phyloP scores from a whole-genome alignment of 495 filamentous ascomycete genomes.

The Aspergillus leporis region DNA sequence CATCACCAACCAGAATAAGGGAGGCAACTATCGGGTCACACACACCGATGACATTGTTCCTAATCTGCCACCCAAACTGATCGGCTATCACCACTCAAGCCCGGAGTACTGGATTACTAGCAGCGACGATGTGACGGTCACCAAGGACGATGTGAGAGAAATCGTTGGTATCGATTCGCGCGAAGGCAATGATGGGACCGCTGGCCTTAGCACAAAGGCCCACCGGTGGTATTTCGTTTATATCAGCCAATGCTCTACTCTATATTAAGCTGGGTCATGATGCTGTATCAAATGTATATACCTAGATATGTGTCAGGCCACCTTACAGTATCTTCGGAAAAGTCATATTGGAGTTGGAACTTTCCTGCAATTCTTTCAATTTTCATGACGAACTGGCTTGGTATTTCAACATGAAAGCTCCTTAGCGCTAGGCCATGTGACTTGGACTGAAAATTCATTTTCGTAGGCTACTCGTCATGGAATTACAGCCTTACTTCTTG shows the following conservation, averaged over 20 bases:
- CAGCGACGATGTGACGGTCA: slow-evolving; percentile 31
- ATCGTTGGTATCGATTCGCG: slow-evolving; percentile 27
- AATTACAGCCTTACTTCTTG: too few species aligned
- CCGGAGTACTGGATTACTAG: slow-evolving; percentile 63
- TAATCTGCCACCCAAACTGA: slow-evolving; percentile 51
- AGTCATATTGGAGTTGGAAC: too few species aligned
- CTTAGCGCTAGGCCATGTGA: too few species aligned
- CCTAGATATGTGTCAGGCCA: too few species aligned
- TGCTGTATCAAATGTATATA: too few species aligned
- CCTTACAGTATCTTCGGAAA: too few species aligned
- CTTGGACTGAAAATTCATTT: too few species aligned
- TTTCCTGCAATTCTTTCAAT: too few species aligned
- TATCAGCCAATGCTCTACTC: background rate
- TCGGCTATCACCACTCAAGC: slow-evolving; percentile 59
- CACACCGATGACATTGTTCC: slow-evolving; percentile 65
- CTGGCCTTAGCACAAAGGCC: slow-evolving; percentile 20
- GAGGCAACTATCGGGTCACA: slow-evolving; percentile 61
- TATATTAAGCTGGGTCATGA: too few species aligned
- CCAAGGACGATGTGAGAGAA: slow-evolving; percentile 30
- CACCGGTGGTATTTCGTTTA: slow-evolving; percentile 47
- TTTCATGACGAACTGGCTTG: too few species aligned
- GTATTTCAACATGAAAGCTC: too few species aligned
- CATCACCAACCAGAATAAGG: slow-evolving; percentile 44
- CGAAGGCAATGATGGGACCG: slow-evolving; percentile 32
- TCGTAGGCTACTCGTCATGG: too few species aligned